Evolutionary conservation across 2,329 filamentous ascomycete genomes (phyloP).

Genomic region (Diaporthe sp.): DNA sequence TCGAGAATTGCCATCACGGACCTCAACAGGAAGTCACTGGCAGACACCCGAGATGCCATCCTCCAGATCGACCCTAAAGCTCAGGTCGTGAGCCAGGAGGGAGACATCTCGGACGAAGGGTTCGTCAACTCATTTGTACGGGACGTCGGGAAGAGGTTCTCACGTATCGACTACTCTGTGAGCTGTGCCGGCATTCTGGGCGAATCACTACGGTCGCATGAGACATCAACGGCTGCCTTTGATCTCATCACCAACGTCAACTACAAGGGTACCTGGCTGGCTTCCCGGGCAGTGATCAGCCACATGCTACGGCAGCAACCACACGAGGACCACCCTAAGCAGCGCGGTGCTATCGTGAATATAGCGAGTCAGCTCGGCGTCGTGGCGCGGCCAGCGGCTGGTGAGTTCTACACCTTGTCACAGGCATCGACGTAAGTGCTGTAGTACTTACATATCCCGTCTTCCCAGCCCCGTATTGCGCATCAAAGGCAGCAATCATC

Average conservation of each 20-base stretch:
- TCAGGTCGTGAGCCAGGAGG: constrained; percentile 52
- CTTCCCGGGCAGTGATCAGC: constrained; percentile 57
- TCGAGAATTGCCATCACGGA: constrained; percentile 68
- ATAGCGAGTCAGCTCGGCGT: constrained; percentile 67
- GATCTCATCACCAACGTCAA: constrained; percentile 69
- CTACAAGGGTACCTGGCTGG: constrained; percentile 65
- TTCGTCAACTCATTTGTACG: constrained; percentile 58
- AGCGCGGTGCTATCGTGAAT: constrained; percentile 65
- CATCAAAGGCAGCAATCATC: constrained; percentile 71
- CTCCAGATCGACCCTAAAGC: constrained; percentile 51
- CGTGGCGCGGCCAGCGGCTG: constrained; percentile 60
- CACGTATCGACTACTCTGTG: constrained; percentile 68
- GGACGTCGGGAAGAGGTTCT: constrained; percentile 53
- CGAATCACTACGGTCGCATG: constrained; percentile 56
- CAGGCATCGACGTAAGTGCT: no score
- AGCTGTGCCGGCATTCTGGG: constrained; percentile 69
- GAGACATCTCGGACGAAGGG: constrained; percentile 62
- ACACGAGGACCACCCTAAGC: constrained; percentile 55
- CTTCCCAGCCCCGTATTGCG: constrained; percentile 65
- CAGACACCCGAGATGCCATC: constrained; percentile 53
- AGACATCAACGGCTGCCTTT: constrained; percentile 63
- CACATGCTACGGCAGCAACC: constrained; percentile 63
- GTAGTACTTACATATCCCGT: not conserved
- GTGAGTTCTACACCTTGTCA: constrained; percentile 49
- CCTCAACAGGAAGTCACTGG: constrained; percentile 57